phyloP scores from a whole-genome alignment of 2,329 filamentous ascomycete genomes.

The Anisogramma anomala region DNA sequence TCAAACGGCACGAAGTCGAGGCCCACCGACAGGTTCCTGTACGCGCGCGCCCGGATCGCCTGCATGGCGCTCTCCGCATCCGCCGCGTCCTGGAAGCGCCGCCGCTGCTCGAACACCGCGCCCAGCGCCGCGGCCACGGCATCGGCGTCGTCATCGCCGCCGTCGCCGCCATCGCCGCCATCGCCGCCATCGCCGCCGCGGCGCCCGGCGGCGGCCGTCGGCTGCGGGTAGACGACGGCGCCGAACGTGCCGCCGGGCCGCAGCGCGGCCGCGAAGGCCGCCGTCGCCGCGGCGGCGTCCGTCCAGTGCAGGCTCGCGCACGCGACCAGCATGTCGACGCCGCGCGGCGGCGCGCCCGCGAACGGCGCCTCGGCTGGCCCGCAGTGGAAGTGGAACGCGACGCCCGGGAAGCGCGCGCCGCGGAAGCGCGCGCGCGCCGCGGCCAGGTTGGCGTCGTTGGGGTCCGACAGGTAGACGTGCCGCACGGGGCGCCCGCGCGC shows the following conservation, averaged over 20 bases:
- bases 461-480: conserved; percentile 11
- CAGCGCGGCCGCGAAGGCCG: conserved; percentile 4
- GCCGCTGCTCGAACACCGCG: conserved; percentile 2
- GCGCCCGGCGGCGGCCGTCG: background rate
- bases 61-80: background rate
- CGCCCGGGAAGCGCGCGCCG: background rate
- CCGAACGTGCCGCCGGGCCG: conserved; percentile 10
- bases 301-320: conserved; percentile 12
- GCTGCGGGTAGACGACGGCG: conserved; percentile 9
- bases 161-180: background rate
- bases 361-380: conserved; percentile 7
- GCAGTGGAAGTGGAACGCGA: conserved; percentile 3
- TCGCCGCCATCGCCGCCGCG: background rate
- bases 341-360: background rate
- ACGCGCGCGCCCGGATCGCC: background rate
- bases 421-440: conserved; percentile 2
- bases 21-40: conserved; percentile 1
- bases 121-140: background rate
- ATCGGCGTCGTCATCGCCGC: background rate
- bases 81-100: conserved; percentile 1
- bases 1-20: conserved; percentile 6
- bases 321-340: conserved; percentile 9
- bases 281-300: conserved; percentile 6
- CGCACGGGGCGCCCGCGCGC: conserved; percentile 1
- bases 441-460: conserved; percentile 5